Evolutionary conservation across 1,139 yeast genomes (phyloP).

Genomic region (Diutina rugosa): DNA sequence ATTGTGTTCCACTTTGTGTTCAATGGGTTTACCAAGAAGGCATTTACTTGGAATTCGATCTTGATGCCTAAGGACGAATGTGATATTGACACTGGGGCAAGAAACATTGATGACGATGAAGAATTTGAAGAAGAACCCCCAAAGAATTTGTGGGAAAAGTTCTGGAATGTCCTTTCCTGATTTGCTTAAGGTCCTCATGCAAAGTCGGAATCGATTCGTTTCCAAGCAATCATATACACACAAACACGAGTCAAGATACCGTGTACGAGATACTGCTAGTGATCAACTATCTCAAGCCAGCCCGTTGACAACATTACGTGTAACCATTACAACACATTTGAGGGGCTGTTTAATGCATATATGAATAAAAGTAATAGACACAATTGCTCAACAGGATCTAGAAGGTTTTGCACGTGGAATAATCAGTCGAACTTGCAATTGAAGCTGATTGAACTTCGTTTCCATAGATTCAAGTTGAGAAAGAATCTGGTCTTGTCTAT

Average conservation of each 20-base stretch:
- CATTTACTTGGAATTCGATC: neutral
- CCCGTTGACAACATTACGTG: neutral
- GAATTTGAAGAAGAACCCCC: neutral
- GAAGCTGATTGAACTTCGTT: neutral
- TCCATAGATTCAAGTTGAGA: neutral
- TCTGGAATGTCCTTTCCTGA: neutral
- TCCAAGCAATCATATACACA: neutral
- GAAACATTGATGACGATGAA: neutral
- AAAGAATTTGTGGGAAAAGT: neutral
- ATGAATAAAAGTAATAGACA: too few relatives aligned
- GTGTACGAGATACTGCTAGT: neutral
- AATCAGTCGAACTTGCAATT: neutral
- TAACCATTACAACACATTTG: neutral
- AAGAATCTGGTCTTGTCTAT: neutral
- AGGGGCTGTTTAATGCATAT: neutral
- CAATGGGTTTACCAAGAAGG: neutral
- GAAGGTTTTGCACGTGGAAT: neutral
- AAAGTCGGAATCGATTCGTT: neutral
- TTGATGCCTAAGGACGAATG: neutral
- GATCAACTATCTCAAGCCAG: neutral
- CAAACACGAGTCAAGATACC: neutral
- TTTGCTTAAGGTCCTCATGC: neutral
- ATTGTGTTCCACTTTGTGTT: neutral
- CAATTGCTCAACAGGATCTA: neutral
- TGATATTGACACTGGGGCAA: slow-evolving; percentile 1